Conservation (phyloP, 352 stramenopile species). For the Pythium scleroteichum region DNA sequence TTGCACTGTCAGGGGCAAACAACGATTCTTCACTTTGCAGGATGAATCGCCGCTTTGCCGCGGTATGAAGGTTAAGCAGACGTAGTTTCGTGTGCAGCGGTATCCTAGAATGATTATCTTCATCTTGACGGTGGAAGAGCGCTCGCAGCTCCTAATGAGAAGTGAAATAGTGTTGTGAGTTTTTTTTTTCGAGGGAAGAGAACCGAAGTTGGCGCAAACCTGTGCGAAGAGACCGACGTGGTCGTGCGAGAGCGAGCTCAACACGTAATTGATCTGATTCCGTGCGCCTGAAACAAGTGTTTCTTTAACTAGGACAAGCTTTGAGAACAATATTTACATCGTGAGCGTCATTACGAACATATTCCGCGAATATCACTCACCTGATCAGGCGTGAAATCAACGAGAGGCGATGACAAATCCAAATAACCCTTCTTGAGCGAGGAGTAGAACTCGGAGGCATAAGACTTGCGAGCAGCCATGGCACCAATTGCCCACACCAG, state of each 20-base stretch:
- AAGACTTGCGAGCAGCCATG: constrained; percentile 76
- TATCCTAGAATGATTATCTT: constrained; percentile 41
- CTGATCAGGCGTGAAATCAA: constrained; percentile 87
- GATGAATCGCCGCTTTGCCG: constrained; percentile 67
- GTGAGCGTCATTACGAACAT: background rate
- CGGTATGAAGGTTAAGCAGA: constrained; percentile 70
- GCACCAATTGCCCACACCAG: constrained; percentile 71
- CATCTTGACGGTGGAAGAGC: constrained; percentile 70
- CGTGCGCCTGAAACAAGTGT: constrained; percentile 70
- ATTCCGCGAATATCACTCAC: constrained; percentile 30
- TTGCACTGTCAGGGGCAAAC: constrained; percentile 48
- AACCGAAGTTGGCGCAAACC: constrained; percentile 23
- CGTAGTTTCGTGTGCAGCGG: constrained; percentile 77
- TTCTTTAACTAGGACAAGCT: constrained; percentile 82
- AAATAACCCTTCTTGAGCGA: constrained; percentile 82
- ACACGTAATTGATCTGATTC: constrained; percentile 87
- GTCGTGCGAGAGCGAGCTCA: constrained; percentile 73
- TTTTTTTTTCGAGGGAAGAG: background rate
- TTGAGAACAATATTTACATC: too few relatives aligned
- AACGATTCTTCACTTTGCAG: constrained; percentile 66
- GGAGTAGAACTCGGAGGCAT: constrained; percentile 83
- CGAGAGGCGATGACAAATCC: constrained; percentile 71
- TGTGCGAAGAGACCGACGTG: constrained; percentile 78
- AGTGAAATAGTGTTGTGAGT: background rate
- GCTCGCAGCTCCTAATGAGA: constrained; percentile 59